Evolutionary conservation across 768 basidiomycete genomes (phyloP), one percentile per base, ranked within the genome.

Genomic region (Asterophora parasitica): DNA sequence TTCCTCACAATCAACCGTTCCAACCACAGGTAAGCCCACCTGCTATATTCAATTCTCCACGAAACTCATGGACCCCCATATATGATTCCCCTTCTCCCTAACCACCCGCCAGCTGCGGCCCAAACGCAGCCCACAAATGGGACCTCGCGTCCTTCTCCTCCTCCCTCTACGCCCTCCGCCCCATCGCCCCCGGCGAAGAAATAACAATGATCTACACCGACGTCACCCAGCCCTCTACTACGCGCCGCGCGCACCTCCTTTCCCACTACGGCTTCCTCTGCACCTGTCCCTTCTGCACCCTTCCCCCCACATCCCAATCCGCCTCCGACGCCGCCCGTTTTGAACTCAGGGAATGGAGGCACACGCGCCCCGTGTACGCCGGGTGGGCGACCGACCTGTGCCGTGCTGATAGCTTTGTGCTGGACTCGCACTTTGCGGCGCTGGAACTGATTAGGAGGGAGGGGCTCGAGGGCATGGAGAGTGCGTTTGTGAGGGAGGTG

Each of bases 181-280:
- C 61, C 16, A 71, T 76, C 44, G 42, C 47, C 19, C 55, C 54
- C 0, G 70, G 69, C 6, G 73, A 74, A 46, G 75, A 77, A 45
- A 72, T 77, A 23, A 64, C 64, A n/a, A 72, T 70, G 44, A 69
- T 70, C 12, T 77, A 77, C 56, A 65, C 70, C 32, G 68, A 75
- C 47, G 65, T 70, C 1, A 63, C 65, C 9, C 67, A 68, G 9
- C 56, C 71, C 11, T 64, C 68, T 6, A 61, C 58, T 10, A 58
- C 50, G 10, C 68, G 75, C 10, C 59, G 64, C 20, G 56, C 60
- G 10, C 63, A 63, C 28, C 64, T 77, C 6, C 47, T 57, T 6
- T 60, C 65, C 3, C 65, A 69, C 40, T 74, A 77, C 49, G 59
- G 69, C 7, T 77, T 77, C 48, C 50, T 46, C 3, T 77, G 75